These are phyloP conservation scores for Colletotrichum melonis DNA, from an alignment of 2,329 filamentous ascomycete genomes.

Conservation along the genomic window DNA sequence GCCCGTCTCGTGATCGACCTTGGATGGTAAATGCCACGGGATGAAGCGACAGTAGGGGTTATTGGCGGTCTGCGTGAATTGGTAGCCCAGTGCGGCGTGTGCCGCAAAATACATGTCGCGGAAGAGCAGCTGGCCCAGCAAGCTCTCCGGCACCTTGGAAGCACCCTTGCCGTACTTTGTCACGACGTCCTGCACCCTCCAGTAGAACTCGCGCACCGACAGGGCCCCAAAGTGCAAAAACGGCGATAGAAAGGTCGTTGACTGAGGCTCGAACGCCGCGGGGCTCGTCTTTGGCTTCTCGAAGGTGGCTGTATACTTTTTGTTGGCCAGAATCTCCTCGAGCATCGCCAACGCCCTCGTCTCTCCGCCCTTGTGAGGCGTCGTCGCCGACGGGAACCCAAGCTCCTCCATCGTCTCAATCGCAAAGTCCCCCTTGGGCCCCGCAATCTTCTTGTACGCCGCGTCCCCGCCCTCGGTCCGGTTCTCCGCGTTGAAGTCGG, in stretches of 20 bases:
- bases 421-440: constrained; percentile 75
- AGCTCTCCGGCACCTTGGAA: constrained; percentile 73
- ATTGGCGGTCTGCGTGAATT: constrained; percentile 72
- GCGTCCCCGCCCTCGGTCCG: constrained; percentile 63
- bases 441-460: constrained; percentile 71
- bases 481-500: constrained; percentile 70
- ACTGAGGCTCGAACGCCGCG: constrained; percentile 77
- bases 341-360: constrained; percentile 69
- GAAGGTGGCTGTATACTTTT: constrained; percentile 78
- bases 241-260: constrained; percentile 79
- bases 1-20: constrained; percentile 56
- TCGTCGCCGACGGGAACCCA: constrained; percentile 73
- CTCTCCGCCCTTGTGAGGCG: constrained; percentile 78
- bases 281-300: constrained; percentile 82
- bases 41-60: constrained; percentile 80
- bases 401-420: constrained; percentile 79
- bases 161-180: constrained; percentile 65
- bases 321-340: constrained; percentile 68
- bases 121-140: constrained; percentile 80
- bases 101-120: constrained; percentile 88
- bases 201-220: constrained; percentile 78
- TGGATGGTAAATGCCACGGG: constrained; percentile 80
- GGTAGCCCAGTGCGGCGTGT: constrained; percentile 73
- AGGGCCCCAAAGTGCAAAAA: constrained; percentile 81
- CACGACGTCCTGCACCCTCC: constrained; percentile 73